Base-by-base conservation (phyloP, 768 basidiomycete genomes). In the Podaxis rugospora region DNA sequence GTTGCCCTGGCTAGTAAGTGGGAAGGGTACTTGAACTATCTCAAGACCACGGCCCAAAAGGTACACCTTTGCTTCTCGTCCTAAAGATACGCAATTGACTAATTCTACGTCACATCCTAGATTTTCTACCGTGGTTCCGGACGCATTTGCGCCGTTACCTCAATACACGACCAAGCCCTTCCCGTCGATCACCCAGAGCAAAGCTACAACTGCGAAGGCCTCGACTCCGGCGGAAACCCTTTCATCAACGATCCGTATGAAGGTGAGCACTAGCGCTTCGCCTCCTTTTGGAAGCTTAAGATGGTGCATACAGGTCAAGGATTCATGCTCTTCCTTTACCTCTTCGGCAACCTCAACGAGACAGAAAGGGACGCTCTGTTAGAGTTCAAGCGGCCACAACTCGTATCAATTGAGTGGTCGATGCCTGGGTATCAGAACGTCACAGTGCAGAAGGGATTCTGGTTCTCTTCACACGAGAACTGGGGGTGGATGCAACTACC, bases 401-500 rank as follows among this genome's bases (percentile, higher is more conserved):
- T 67, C 1, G 61, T 66, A 16, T 61, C 68, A 3, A 54, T 65
- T 13, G 66, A 69, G 18, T 67, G 65, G 65, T 59, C 57, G 4
- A 57, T 55, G 21, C 53, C 57, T 13, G 63, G 56, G 3, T 69
- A 59, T 35, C 28, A 55, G 16, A 61, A 60, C 32, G 55, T 69
- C 18, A 65, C 63, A n/a, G 68, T 69, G 9, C 68, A 69, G 51
- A 69, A 65, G 61, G 68, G 68, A 35, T 69, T 69, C 36, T 69
- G 68, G 68, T 69, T 69, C 55, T 69, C 68, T 32, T 58, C 66
- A 4, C 68, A 69, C 35, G 68, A 69, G 28, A 69, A 69, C 50
- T 69, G 66, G 68, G 66, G 65, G 39, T 69, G 65, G 62, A 66
- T 67, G 65, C 66, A 69, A 42, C 50, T 69, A 25, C 66, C 68